Conservation (phyloP, 768 basidiomycete species). For the Pisolithus sp. region DNA sequence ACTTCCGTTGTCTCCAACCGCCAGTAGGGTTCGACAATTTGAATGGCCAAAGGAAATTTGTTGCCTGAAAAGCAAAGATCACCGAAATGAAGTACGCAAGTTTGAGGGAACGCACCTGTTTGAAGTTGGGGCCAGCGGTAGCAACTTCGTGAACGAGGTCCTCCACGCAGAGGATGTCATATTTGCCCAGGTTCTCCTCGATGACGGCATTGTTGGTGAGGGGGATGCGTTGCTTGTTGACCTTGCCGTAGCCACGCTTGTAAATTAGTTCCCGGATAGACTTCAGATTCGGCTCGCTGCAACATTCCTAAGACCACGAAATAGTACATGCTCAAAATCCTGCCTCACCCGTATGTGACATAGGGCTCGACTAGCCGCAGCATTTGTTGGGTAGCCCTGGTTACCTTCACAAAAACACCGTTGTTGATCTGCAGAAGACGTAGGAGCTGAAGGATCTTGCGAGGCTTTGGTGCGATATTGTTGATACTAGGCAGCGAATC, state of each 20-base stretch:
- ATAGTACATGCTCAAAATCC: neutral
- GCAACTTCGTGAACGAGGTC: constrained; percentile 96
- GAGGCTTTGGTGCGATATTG: constrained; percentile 98
- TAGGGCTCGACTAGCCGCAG: constrained; percentile 96
- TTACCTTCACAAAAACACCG: constrained; percentile 96
- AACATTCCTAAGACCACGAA: constrained; percentile 2
- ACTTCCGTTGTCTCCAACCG: constrained; percentile 96
- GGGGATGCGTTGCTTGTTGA: constrained; percentile 95
- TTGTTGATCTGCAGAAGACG: constrained; percentile 99
- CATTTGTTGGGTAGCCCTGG: constrained; percentile 96
- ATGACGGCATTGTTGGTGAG: constrained; percentile 91
- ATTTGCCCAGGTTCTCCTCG: constrained; percentile 84
- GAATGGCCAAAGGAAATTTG: constrained; percentile 99
- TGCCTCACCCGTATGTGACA: constrained; percentile 85
- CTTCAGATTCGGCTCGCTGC: constrained; percentile 92
- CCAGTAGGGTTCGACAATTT: constrained; percentile 99
- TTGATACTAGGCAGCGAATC: constrained; percentile 69
- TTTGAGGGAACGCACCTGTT: constrained; percentile 59
- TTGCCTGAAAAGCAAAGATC: constrained; percentile 42
- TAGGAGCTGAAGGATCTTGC: constrained; percentile 97
- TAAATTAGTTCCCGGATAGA: constrained; percentile 95
- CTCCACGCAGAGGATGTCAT: constrained; percentile 94
- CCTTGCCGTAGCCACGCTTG: constrained; percentile 99
- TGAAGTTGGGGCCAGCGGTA: constrained; percentile 97
- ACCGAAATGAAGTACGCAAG: constrained; percentile 1